A percentile compares a stretch with the other conserved stretches of the same genome.
These are phyloP conservation scores for Periconia digitata DNA, from an alignment of 2,329 filamentous ascomycete species.

Conservation along the genomic window DNA sequence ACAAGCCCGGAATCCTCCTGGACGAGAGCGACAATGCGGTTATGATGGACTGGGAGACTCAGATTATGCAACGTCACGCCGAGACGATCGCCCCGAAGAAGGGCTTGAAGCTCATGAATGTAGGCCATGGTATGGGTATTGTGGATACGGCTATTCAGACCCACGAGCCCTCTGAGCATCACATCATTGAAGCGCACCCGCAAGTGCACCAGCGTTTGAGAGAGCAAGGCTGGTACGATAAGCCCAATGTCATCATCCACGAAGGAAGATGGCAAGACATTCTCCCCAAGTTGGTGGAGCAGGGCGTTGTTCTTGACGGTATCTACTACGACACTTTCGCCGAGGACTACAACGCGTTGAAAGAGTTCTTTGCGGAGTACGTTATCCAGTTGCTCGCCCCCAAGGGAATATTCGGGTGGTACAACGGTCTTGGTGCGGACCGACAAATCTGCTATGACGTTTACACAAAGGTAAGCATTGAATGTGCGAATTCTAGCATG, in stretches of 20 bases:
- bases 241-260: slow-evolving; percentile 62
- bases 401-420: slow-evolving; percentile 41
- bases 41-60: slow-evolving; percentile 92
- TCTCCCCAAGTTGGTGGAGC: slow-evolving; percentile 66
- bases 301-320: slow-evolving; percentile 74
- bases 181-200: slow-evolving; percentile 85
- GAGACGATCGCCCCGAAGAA: slow-evolving; percentile 62
- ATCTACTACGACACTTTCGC: slow-evolving; percentile 50
- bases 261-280: slow-evolving; percentile 81
- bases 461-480: slow-evolving; percentile 37
- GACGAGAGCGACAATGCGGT: slow-evolving; percentile 79
- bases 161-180: slow-evolving; percentile 68
- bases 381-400: slow-evolving; percentile 36
- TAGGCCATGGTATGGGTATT: slow-evolving; percentile 91
- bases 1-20: slow-evolving; percentile 55
- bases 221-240: slow-evolving; percentile 68
- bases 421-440: slow-evolving; percentile 42
- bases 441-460: slow-evolving; percentile 44
- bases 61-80: slow-evolving; percentile 80
- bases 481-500: background rate
- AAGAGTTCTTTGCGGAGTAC: slow-evolving; percentile 42
- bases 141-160: slow-evolving; percentile 75
- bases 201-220: slow-evolving; percentile 71
- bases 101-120: slow-evolving; percentile 75
- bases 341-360: slow-evolving; percentile 40